Evolutionary conservation across 805 yeast species (phyloP), one percentile per base, ranked within the genome.

Genomic region (Lipomyces yamadae): DNA sequence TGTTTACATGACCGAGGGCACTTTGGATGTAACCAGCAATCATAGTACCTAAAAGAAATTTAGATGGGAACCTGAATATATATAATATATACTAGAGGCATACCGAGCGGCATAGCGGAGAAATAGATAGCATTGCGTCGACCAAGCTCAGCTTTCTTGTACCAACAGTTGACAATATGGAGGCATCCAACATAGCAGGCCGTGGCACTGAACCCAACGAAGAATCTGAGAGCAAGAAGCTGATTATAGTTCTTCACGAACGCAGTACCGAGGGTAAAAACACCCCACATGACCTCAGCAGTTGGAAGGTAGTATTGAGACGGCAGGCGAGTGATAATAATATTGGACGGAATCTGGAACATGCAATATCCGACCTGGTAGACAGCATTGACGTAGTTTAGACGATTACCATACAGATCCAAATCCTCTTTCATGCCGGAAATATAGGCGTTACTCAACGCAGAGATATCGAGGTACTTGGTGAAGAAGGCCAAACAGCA

Each of bases 181-280:
- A 68, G 61, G 32, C 76, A 74, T 0, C 78, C 86, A 4, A 92
- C 89, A 78, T 85, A 82, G 72, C 81, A 84, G n/a, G 88, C 86
- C 2, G 91, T 85, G 74, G 91, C 95, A 74, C 87, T 86, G 0
- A 86, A 84, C 53, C 90, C 93, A 65, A 88, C 82, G 60, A 89
- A 81, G 73, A 89, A 89, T 60, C 95, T 79, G 53, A 88, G 76
- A 1, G 84, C 91, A 72, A 85, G 83, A 33, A 90, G 78, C 62
- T 84, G 85, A 2, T 80, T 77, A n/a, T 84, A 83, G 10, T 80
- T 81, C 39, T 82, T 80, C 58, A 81, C 86, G 70, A 81, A 81
- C 71, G 81, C 87, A 54, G 85, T 79, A 13, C 83, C 82, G 57
- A 88, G 80, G 1, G 92, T 88, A 66, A 88, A 82, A 63, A 88